Percentiles rank a stretch among this genome's conserved stretches.
phyloP scores from a whole-genome alignment of 257 asterid species.

The Linaria vulgaris region DNA sequence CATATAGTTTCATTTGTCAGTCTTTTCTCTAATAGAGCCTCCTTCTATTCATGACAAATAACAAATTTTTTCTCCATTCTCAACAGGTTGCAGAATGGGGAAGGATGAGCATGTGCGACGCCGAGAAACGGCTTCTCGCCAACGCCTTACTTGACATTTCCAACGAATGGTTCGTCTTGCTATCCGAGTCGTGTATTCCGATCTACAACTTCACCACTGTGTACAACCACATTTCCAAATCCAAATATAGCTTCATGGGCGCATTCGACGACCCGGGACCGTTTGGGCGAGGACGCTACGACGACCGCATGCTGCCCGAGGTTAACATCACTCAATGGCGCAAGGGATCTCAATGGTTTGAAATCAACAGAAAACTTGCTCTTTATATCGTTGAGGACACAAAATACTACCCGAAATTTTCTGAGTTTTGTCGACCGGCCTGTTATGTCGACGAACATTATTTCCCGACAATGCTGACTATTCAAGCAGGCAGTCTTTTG shows the following conservation, averaged over 20 bases:
- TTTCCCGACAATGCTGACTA: slow-evolving; percentile 57
- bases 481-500: slow-evolving; percentile 34
- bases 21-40: too few species aligned
- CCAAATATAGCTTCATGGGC: slow-evolving; percentile 53
- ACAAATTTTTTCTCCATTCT: not conserved
- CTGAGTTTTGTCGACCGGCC: slow-evolving; percentile 53
- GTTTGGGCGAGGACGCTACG: slow-evolving; percentile 70
- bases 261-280: slow-evolving; percentile 64
- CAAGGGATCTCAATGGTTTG: slow-evolving; percentile 75
- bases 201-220: slow-evolving; percentile 45
- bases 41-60: too few species aligned
- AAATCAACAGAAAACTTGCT: slow-evolving; percentile 53
- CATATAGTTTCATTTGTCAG: too few species aligned
- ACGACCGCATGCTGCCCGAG: slow-evolving; percentile 50
- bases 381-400: slow-evolving; percentile 41
- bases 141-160: slow-evolving; percentile 58
- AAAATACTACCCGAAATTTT: slow-evolving; percentile 51
- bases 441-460: slow-evolving; percentile 74
- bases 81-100: slow-evolving; percentile 70
- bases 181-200: slow-evolving; percentile 70
- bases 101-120: slow-evolving; percentile 62
- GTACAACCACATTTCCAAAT: slow-evolving; percentile 42
- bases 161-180: slow-evolving; percentile 54
- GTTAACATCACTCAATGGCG: slow-evolving; percentile 59
- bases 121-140: slow-evolving; percentile 60